phyloP scores from a whole-genome alignment of 768 basidiomycete species.

The Krasilnikovozyma curviuscula region DNA sequence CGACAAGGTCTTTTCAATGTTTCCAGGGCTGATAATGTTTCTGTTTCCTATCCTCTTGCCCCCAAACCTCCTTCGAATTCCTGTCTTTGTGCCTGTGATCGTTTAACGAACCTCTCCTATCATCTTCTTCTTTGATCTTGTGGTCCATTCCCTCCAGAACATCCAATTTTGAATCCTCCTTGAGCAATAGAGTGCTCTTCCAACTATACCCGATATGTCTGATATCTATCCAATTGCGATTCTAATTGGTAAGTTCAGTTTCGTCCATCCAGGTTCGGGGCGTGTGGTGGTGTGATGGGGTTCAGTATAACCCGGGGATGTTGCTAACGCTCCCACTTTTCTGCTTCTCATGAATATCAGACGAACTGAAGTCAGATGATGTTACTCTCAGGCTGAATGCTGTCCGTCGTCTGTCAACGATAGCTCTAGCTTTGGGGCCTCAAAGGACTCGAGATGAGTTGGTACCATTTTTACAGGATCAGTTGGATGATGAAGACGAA shows the following conservation, averaged over 20 bases:
- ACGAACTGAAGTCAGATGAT: constrained; percentile 49
- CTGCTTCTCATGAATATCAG: background rate
- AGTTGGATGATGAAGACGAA: constrained; percentile 98
- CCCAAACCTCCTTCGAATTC: too few species aligned
- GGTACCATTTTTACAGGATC: constrained; percentile 90
- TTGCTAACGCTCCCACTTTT: background rate
- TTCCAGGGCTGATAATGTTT: too few species aligned
- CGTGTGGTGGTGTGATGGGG: background rate
- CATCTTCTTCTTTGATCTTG: too few species aligned
- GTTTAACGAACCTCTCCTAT: too few species aligned
- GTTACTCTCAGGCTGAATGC: constrained; percentile 88
- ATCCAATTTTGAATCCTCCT: too few species aligned
- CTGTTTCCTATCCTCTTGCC: too few species aligned
- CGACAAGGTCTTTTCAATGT: too few species aligned
- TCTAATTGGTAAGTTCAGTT: constrained; percentile 8
- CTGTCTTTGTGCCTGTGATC: too few species aligned
- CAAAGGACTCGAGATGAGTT: constrained; percentile 90
- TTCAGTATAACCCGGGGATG: background rate
- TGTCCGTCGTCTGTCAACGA: constrained; percentile 91
- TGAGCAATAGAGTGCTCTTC: too few species aligned
- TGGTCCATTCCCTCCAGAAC: too few species aligned
- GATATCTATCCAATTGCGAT: constrained; percentile 13
- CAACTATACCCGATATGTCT: too few species aligned
- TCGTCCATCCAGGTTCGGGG: background rate
- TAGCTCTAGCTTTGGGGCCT: constrained; percentile 85